Base-by-base conservation (phyloP, 1,139 yeast genomes). In the Protomyces pachydermus region DNA sequence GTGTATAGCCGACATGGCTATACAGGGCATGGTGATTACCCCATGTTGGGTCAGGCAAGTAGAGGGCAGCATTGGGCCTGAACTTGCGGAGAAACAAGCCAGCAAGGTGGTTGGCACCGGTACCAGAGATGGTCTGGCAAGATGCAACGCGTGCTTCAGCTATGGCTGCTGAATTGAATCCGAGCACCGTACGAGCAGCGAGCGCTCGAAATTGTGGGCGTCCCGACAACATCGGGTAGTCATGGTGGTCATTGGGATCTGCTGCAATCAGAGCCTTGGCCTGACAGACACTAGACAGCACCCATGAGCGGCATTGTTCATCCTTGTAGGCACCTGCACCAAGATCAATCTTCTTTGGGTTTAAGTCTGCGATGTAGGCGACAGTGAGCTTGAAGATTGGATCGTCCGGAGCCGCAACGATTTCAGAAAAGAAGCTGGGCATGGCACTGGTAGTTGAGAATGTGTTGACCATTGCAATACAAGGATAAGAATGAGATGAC, bases 11-110 rank as follows among this genome's bases (percentile, higher is more conserved):
- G 67, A 83, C 80, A 67, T 83, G 79, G 70, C 81, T 80, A 75
- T 89, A 93, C 70, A 93, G 88, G 74, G 86, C 88, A 75, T 82
- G 80, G 78, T 93, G 98, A 79, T 91, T 93, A 64, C 93, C 96
- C 98, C 98, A 93, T 32, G 98, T 91, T 67, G 98, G 98, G 69
- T 83, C 80, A 9, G 97, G 88, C 65, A 91, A 77, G 76, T 90
- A 91, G 56, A 93, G 80, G 35, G 81, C 78, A 37, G 67, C 61
- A 10, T 56, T 50, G 8, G 58, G 61, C 83, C 81, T 20, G 77
- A 72, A 61, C 71, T 74, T 60, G 72, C 74, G 65, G 61, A 91
- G 77, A 72, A 93, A 89, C 68, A 81, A 80, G 18, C 91, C 96
- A 28, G 91, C 95, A 72, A 91, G 78, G 74, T 91, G 98, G 71